Conservation (phyloP, 2,329 filamentous ascomycete genomes). For the Aureobasidium vineae region DNA sequence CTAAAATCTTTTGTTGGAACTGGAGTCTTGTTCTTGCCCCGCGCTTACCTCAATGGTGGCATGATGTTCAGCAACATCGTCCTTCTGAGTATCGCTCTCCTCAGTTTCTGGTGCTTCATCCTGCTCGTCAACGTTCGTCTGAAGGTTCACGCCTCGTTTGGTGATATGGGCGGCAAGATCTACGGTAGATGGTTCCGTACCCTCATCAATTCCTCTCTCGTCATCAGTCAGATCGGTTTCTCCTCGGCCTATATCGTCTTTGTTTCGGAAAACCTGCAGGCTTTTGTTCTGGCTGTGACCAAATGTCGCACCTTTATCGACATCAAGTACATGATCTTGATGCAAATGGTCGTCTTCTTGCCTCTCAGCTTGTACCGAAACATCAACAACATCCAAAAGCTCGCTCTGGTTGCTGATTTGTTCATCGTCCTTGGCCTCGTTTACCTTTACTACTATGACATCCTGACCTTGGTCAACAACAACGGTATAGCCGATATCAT, state of each 20-base stretch:
- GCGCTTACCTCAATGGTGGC: conserved; percentile 91
- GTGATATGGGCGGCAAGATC: conserved; percentile 89
- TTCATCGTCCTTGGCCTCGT: conserved; percentile 92
- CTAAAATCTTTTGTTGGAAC: conserved; percentile 98
- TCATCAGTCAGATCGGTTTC: conserved; percentile 93
- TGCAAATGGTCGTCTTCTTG: conserved; percentile 94
- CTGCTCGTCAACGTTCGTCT: conserved; percentile 83
- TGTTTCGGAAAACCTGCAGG: conserved; percentile 90
- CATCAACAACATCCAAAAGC: conserved; percentile 95
- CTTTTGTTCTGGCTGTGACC: conserved; percentile 88
- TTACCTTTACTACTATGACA: conserved; percentile 94
- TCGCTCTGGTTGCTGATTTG: conserved; percentile 86
- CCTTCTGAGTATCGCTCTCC: conserved; percentile 74
- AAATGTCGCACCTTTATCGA: conserved; percentile 82
- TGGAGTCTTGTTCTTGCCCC: conserved; percentile 86
- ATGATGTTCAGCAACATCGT: conserved; percentile 96
- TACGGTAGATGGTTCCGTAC: conserved; percentile 89
- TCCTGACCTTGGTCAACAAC: conserved; percentile 73
- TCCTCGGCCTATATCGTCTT: conserved; percentile 96
- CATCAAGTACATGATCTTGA: conserved; percentile 84
- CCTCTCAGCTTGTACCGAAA: conserved; percentile 92
- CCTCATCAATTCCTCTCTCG: conserved; percentile 85
- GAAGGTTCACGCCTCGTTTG: conserved; percentile 89
- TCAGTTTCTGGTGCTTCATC: conserved; percentile 98
- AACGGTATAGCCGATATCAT: conserved; percentile 79